Conservation (phyloP, 176 grass and related monocot genomes). For the Sorghum bicolor region DNA sequence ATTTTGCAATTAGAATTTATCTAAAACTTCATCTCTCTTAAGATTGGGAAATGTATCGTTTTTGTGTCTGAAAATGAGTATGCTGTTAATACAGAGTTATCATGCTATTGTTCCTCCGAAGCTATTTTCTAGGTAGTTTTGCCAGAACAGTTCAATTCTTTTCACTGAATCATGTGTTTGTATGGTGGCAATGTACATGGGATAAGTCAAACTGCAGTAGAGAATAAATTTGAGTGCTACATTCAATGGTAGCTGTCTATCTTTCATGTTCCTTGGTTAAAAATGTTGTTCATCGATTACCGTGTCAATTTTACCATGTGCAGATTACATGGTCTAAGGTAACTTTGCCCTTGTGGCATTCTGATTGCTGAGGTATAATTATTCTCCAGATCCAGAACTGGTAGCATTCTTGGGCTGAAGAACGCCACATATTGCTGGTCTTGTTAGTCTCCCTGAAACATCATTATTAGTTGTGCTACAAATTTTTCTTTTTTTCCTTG, state of each 20-base stretch:
- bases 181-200: background rate
- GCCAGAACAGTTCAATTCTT: background rate
- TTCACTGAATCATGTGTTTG: background rate
- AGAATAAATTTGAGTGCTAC: background rate
- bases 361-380: background rate
- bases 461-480: background rate
- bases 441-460: background rate
- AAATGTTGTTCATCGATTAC: background rate
- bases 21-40: constrained; percentile 6
- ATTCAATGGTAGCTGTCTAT: background rate
- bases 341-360: background rate
- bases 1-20: background rate
- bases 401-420: background rate
- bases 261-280: background rate
- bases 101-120: background rate
- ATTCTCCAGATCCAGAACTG: background rate
- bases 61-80: background rate
- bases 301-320: background rate
- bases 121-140: background rate
- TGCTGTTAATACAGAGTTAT: constrained; percentile 9
- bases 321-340: background rate
- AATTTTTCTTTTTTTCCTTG: background rate
- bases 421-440: constrained; percentile 4
- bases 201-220: constrained; percentile 8
- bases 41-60: background rate